Evolutionary conservation across 257 asterid genomes (phyloP).

Genomic region (Nicotiana attenuata): DNA sequence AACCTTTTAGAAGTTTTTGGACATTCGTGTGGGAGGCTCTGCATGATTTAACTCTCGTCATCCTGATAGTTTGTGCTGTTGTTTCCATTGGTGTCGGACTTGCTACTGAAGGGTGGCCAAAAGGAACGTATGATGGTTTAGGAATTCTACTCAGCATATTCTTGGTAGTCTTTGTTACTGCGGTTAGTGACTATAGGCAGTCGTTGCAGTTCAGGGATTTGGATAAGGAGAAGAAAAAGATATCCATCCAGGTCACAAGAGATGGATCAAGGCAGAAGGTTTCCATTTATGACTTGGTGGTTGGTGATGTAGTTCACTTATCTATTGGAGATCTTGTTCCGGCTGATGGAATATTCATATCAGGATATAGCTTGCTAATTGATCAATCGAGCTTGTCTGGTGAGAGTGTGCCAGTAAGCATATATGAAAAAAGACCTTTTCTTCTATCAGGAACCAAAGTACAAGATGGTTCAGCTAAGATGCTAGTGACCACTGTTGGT

Average conservation of each 20-base stretch:
- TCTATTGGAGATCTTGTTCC: slow-evolving; percentile 84
- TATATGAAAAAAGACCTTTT: slow-evolving; percentile 70
- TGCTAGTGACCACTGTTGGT: slow-evolving; percentile 96
- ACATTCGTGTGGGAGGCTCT: slow-evolving; percentile 94
- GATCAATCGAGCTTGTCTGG: slow-evolving; percentile 97
- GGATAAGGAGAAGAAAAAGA: slow-evolving; percentile 96
- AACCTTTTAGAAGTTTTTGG: slow-evolving; percentile 85
- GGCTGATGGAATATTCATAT: slow-evolving; percentile 76
- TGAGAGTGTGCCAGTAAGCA: slow-evolving; percentile 79
- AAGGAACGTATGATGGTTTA: slow-evolving; percentile 84
- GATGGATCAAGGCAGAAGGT: slow-evolving; percentile 78
- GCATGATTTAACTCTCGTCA: slow-evolving; percentile 85
- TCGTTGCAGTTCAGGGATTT: slow-evolving; percentile 91
- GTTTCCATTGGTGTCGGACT: slow-evolving; percentile 92
- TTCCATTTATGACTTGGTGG: slow-evolving; percentile 80
- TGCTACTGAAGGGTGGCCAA: slow-evolving; percentile 98
- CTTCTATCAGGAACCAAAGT: slow-evolving; percentile 84
- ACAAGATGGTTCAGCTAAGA: slow-evolving; percentile 85
- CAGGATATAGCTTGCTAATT: slow-evolving; percentile 75
- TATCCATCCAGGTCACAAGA: slow-evolving; percentile 75
- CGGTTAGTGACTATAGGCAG: slow-evolving; percentile 89
- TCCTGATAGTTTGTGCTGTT: slow-evolving; percentile 85
- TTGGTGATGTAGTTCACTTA: slow-evolving; percentile 78
- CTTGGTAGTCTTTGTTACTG: slow-evolving; percentile 86
- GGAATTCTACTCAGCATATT: slow-evolving; percentile 83